Percentiles rank a stretch among this genome's conserved stretches.
Evolutionary conservation across 345 rosid species (phyloP).

Genomic region (Capsella bursapastoris): DNA sequence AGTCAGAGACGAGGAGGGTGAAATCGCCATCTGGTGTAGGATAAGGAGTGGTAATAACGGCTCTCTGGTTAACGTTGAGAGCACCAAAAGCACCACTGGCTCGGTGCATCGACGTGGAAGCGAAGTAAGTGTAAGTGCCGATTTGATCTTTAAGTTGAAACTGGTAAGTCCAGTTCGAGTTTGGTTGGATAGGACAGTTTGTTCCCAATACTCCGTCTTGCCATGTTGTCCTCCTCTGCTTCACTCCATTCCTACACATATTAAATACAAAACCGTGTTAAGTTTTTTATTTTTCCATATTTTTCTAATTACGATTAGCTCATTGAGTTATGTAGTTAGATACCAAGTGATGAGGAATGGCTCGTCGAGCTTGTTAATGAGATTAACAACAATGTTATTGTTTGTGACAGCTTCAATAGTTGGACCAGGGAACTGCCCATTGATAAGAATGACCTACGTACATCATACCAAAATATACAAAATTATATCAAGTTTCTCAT

Average conservation of each 20-base stretch:
- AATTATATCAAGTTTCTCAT: not conserved
- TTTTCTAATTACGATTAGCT: not conserved
- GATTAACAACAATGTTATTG: conserved; percentile 74
- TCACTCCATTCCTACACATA: conserved; percentile 68
- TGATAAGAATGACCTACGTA: conserved; percentile 78
- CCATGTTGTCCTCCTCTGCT: conserved; percentile 76
- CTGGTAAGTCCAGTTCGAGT: conserved; percentile 78
- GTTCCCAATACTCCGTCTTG: conserved; percentile 93
- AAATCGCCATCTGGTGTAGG: conserved; percentile 59
- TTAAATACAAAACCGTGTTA: not conserved
- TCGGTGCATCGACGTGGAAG: conserved; percentile 70
- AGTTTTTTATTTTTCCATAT: not conserved
- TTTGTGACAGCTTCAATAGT: conserved; percentile 75
- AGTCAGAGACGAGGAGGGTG: conserved; percentile 67
- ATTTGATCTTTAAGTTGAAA: conserved; percentile 86
- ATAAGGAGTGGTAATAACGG: conserved; percentile 66
- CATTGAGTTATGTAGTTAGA: not conserved
- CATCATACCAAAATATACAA: conserved; percentile 9
- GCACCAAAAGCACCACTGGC: conserved; percentile 78
- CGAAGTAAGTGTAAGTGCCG: conserved; percentile 72
- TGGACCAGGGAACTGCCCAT: conserved; percentile 91
- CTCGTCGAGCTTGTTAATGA: conserved; percentile 70
- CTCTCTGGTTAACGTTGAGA: conserved; percentile 55
- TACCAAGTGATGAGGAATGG: conserved; percentile 87
- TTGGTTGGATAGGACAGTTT: conserved; percentile 81